Base-by-base conservation (phyloP, 345 rosid genomes). In the Raphanus raphanistrum region DNA sequence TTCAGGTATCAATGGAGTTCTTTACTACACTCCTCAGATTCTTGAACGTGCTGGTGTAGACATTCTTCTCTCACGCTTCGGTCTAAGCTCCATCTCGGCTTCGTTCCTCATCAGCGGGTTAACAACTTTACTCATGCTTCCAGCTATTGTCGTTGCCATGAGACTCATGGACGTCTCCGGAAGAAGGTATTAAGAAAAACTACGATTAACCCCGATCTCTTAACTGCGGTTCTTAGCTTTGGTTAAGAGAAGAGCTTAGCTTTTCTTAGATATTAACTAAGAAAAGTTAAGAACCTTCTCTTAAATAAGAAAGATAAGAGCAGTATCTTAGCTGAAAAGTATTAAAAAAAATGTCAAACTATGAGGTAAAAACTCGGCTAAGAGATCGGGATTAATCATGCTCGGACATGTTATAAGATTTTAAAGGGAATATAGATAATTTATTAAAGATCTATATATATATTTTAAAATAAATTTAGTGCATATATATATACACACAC, bases 1-100 rank as follows among this genome's bases (percentile, higher is more conserved):
- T 78, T 89, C 99, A 13, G 98, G 99, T 62, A 92, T 95, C 79
- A 91, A 89, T 62, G 99, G 98, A 63, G 97, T 95, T 76, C 92
- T 95, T 16, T 92, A 92, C 84, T 95, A 95, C 86, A 95, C 98
- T 52, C 99, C 99, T 78, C 99, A 92, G 87, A 95, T 95, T 79
- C 98, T 92, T 4, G 97, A 92, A 81, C 79, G 88, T 0, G 98
- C 98, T 16, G 99, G 98, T 0, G 98, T 92, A 4, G 93, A 87
- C 79, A 92, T 95, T 82, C 93, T 92, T 68, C 92, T 95, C 61
- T 74, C 92, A 26, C 72, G 83, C 81, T 29, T 92, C 77, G 99
- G 99, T 28, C 73, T 92, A 41, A 66, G 96, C 75, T 72, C 99
- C 2, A 79, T 74, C 27, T 95, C 99, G 7, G 96, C 98, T 0